Conservation (phyloP, 345 rosid genomes). For the Eucalyptus lansdowneana region DNA sequence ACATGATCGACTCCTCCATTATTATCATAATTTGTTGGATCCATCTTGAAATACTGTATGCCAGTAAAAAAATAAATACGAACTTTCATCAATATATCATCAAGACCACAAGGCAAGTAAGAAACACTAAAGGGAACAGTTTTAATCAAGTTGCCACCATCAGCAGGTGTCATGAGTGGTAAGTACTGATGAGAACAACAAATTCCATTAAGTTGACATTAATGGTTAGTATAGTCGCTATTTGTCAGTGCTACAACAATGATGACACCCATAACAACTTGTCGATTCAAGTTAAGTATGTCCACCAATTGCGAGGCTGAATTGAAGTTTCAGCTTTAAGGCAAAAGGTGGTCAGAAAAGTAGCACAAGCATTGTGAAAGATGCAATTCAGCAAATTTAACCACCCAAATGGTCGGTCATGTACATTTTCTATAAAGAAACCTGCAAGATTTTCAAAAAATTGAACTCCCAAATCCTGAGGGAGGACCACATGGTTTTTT, state of each 20-base stretch:
- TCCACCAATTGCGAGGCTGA: background rate
- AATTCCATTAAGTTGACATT: background rate
- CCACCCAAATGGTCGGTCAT: background rate
- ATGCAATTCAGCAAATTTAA: background rate
- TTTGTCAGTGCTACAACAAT: background rate
- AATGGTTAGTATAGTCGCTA: background rate
- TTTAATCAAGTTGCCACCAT: background rate
- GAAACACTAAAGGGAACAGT: background rate
- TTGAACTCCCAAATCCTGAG: background rate
- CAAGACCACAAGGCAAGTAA: background rate
- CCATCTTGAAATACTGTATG: conserved; percentile 83
- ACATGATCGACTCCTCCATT: conserved; percentile 80
- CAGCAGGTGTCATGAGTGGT: background rate
- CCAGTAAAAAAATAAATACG: background rate
- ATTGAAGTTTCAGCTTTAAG: background rate
- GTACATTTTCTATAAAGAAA: background rate
- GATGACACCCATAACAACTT: background rate
- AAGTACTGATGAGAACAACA: background rate
- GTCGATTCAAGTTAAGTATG: background rate
- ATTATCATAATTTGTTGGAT: conserved; percentile 46
- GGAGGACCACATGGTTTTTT: background rate
- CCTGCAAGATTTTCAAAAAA: background rate
- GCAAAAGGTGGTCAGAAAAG: background rate
- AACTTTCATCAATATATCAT: background rate
- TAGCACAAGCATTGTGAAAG: background rate